Conservation (phyloP, 441 rosid genomes). For the Erodium moschatum region DNA sequence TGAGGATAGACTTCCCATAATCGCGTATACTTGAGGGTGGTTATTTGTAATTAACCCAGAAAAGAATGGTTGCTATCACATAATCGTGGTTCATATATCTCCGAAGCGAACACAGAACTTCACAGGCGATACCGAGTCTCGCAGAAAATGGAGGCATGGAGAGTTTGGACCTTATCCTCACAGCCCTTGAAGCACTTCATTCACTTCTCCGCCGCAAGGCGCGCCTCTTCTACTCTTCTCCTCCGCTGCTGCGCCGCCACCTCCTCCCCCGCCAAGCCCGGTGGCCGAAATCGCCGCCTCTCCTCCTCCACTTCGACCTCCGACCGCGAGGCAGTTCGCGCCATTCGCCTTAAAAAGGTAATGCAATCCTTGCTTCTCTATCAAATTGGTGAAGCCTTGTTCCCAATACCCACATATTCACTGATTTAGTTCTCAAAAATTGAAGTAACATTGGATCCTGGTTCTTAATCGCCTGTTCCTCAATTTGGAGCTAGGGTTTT, state of each 20-base stretch:
- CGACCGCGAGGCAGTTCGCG: slow-evolving; percentile 78
- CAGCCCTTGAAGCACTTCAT: slow-evolving; percentile 50
- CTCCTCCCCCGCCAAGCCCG: slow-evolving; percentile 27
- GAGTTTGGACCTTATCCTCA: slow-evolving; percentile 45
- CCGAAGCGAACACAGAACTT: not conserved
- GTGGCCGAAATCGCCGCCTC: slow-evolving; percentile 54
- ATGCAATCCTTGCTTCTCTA: not conserved
- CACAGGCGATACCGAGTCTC: not conserved
- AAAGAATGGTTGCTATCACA: not conserved
- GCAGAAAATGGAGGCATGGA: slow-evolving; percentile 51
- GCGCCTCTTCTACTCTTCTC: slow-evolving; percentile 26
- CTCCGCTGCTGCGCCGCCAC: slow-evolving; percentile 41
- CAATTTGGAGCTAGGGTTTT: no score
- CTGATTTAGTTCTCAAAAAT: not conserved
- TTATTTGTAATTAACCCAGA: no score
- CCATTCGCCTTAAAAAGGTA: slow-evolving; percentile 79
- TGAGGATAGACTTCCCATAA: no score
- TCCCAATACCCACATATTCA: not conserved
- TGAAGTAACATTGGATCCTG: not conserved
- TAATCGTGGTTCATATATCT: not conserved
- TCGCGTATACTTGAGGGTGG: no score
- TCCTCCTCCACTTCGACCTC: slow-evolving; percentile 43
- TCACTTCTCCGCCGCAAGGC: slow-evolving; percentile 25
- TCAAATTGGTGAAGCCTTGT: no score
- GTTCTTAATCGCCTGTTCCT: no score